phyloP scores from a whole-genome alignment of 225 moss, liverwort and hornwort species.

The Climacium dendroides region DNA sequence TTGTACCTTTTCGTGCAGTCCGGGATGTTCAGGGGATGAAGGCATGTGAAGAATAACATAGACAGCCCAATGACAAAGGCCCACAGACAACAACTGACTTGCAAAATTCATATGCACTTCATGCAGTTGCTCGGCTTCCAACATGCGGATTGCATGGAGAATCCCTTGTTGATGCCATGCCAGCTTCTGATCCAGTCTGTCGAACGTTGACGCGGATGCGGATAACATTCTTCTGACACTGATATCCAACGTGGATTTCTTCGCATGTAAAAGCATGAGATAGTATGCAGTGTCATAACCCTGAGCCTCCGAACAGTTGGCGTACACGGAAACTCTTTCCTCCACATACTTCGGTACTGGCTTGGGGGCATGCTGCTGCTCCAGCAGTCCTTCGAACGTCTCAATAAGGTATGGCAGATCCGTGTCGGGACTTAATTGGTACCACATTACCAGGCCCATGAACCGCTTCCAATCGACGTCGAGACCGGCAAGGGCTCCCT shows the following conservation, averaged over 20 bases:
- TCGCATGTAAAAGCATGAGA: conserved; percentile 69
- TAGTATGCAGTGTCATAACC: conserved; percentile 61
- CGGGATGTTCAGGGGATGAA: conserved; percentile 23
- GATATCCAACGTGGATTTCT: conserved; percentile 17
- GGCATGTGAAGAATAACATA: conserved; percentile 90
- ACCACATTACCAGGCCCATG: conserved; percentile 91
- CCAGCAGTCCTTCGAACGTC: conserved; percentile 53
- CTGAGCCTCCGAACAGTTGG: background rate
- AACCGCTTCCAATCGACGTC: conserved; percentile 84
- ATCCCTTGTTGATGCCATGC: conserved; percentile 85
- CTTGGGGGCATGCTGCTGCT: conserved; percentile 37
- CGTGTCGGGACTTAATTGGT: conserved; percentile 64
- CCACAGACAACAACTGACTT: conserved; percentile 71
- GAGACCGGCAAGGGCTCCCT: conserved; percentile 40
- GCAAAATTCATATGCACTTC: conserved; percentile 91
- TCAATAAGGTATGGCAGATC: conserved; percentile 49
- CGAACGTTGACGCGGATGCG: conserved; percentile 74
- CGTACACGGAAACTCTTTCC: conserved; percentile 20
- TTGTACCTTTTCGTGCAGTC: conserved; percentile 64
- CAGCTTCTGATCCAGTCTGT: conserved; percentile 74
- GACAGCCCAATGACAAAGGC: conserved; percentile 86
- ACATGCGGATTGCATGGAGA: conserved; percentile 58
- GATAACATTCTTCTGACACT: conserved; percentile 57
- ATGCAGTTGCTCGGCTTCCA: conserved; percentile 45
- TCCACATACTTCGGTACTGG: conserved; percentile 84